Base-by-base conservation (phyloP, 495 filamentous ascomycete species). In the Cudoniella acicularis region DNA sequence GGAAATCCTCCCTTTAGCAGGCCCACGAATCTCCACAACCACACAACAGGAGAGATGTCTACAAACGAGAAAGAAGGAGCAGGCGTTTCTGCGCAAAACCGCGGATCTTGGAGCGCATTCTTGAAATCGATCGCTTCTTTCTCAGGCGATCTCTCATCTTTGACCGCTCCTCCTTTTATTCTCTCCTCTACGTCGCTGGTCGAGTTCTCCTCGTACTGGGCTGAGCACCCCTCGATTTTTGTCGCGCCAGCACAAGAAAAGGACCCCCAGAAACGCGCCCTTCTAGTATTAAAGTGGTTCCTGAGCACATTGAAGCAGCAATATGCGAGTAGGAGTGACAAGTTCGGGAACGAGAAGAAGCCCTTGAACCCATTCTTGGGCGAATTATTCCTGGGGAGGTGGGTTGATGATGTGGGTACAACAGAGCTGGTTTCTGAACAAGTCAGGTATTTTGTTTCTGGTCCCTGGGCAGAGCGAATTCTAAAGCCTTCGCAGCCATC, bases 171-270 rank as follows among this genome's bases (percentile, higher is more conserved):
- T 50, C 91, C 95, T 18, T 98, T 98, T 71, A 98, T 98, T 72
- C 87, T 98, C 36, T 95, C 90, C 48, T 86, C 87, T 21, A 96
- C 89, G 51, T 96, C 91, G 65, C 80, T 98, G 48, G 90, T 88
- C 59, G 95, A 98, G 70, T 98, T 95, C 79, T 95, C 90, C 59
- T 91, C 92, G 52, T 98, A 98, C 79, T 98, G 95, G 94, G 87
- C 88, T 43, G 94, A 98, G 71, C 93, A 98, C 68, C 94, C 94
- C 1, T 79, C 84, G 52, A 75, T 95, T 57, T 94, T 98, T 67
- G 86, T 91, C 26, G 93, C 95, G 3, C 91, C 94, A 1, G 89
- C 92, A 17, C 79, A 81, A 41, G 95, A 98, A 70, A 59, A 82
- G n/a, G 89, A 97, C 66, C 85, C 93, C 1, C 83, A 85, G 61